Evolutionary conservation across 306 rosid species (phyloP).

Genomic region (Dalbergia cochinchinensis): DNA sequence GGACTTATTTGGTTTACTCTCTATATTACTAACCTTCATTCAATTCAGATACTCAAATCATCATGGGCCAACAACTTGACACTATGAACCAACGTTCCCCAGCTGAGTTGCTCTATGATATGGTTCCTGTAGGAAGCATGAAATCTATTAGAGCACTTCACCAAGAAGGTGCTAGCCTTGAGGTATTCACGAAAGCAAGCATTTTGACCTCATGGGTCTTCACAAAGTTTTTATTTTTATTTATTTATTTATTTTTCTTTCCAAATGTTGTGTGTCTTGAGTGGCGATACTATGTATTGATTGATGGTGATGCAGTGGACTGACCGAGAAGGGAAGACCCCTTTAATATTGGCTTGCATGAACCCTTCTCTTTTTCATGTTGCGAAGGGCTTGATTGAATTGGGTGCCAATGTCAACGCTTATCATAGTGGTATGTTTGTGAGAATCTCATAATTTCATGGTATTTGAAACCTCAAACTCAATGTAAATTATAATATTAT

Average conservation of each 20-base stretch:
- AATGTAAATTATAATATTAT: too few relatives aligned
- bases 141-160: background rate
- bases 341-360: constrained; percentile 16
- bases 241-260: too few relatives aligned
- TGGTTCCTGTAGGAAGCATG: background rate
- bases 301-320: background rate
- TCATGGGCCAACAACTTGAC: too few relatives aligned
- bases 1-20: too few relatives aligned
- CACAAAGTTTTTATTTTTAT: too few relatives aligned
- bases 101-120: too few relatives aligned
- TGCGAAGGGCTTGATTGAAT: background rate
- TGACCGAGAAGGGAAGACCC: constrained; percentile 6
- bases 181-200: background rate
- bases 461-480: too few relatives aligned
- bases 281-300: background rate
- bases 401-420: constrained; percentile 21
- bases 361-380: background rate
- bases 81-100: too few relatives aligned
- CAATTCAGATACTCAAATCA: too few relatives aligned
- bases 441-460: background rate
- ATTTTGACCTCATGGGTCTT: too few relatives aligned
- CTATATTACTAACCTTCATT: too few relatives aligned
- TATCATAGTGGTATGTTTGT: background rate
- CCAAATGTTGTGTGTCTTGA: background rate
- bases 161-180: background rate